Conservation (phyloP, 176 grass and related monocot genomes). For the Microstegium vimineum region DNA sequence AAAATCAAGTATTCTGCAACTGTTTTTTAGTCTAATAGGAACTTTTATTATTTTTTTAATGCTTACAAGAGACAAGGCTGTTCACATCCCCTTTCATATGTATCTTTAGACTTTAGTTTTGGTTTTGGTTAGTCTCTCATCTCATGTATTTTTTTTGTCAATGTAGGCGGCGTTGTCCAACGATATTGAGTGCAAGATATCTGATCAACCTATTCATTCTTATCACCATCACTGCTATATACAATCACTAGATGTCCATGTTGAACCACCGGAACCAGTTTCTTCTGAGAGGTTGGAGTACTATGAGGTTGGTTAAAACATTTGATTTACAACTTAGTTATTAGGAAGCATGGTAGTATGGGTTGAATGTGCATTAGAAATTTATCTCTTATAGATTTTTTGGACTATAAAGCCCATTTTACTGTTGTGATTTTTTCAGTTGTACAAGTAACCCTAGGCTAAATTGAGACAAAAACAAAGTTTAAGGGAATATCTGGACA, state of each 20-base stretch:
- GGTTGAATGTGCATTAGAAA: not conserved
- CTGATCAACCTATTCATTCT: slow-evolving; percentile 27
- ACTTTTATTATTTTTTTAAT: not conserved
- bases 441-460: not conserved
- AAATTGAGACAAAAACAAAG: not conserved
- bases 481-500: not conserved
- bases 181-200: not conserved
- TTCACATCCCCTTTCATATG: not conserved
- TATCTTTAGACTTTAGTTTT: not conserved
- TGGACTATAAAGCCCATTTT: not conserved
- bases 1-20: not conserved
- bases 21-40: not conserved
- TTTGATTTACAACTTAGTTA: not conserved
- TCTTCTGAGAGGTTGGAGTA: slow-evolving; percentile 39
- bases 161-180: not conserved
- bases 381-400: not conserved
- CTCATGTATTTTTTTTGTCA: not conserved
- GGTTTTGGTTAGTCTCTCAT: not conserved
- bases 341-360: not conserved
- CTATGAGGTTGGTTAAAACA: slow-evolving; percentile 23
- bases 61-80: not conserved
- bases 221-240: slow-evolving; percentile 36
- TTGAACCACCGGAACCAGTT: slow-evolving; percentile 24
- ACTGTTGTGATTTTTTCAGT: not conserved
- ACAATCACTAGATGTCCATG: slow-evolving; percentile 34